phyloP scores from a whole-genome alignment of 2,329 filamentous ascomycete species.

The Rachicladosporium sp. region DNA sequence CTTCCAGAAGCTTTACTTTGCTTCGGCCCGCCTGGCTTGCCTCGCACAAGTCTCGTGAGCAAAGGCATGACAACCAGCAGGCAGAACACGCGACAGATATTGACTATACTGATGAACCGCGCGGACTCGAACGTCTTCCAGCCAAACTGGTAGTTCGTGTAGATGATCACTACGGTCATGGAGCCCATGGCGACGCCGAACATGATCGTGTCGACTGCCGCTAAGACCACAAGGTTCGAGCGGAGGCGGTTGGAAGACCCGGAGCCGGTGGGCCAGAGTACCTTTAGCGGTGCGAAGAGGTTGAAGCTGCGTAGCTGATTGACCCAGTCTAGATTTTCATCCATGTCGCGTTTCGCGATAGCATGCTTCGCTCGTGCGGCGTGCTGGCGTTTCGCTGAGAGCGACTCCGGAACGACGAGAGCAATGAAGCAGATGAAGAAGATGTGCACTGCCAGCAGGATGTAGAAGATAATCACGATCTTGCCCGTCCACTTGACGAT shows the following conservation, averaged over 20 bases:
- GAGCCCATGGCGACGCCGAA: conserved; percentile 73
- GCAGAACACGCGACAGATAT: conserved; percentile 60
- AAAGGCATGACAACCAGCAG: conserved; percentile 65
- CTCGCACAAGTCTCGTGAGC: conserved; percentile 64
- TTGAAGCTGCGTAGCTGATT: conserved; percentile 41
- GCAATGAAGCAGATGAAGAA: conserved; percentile 61
- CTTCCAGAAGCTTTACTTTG: conserved; percentile 51
- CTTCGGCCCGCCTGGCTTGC: conserved; percentile 28
- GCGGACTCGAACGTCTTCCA: conserved; percentile 77
- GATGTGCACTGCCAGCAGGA: conserved; percentile 58
- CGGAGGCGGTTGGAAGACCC: conserved; percentile 51
- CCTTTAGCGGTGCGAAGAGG: conserved; percentile 62
- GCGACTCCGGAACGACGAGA: conserved; percentile 69
- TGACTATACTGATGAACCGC: conserved; percentile 69
- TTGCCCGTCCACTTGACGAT: conserved; percentile 65
- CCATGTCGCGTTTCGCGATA: conserved; percentile 10
- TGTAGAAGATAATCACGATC: conserved; percentile 73
- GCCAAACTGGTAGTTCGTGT: conserved; percentile 64
- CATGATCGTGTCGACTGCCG: conserved; percentile 67
- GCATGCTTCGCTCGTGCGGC: conserved; percentile 57
- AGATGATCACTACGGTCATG: conserved; percentile 71
- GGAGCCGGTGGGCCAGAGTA: conserved; percentile 61
- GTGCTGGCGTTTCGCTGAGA: conserved; percentile 60
- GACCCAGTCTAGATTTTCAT: conserved; percentile 31
- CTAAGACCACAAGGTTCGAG: conserved; percentile 70